Conservation (phyloP, 495 filamentous ascomycete species). For the Podospora australis region DNA sequence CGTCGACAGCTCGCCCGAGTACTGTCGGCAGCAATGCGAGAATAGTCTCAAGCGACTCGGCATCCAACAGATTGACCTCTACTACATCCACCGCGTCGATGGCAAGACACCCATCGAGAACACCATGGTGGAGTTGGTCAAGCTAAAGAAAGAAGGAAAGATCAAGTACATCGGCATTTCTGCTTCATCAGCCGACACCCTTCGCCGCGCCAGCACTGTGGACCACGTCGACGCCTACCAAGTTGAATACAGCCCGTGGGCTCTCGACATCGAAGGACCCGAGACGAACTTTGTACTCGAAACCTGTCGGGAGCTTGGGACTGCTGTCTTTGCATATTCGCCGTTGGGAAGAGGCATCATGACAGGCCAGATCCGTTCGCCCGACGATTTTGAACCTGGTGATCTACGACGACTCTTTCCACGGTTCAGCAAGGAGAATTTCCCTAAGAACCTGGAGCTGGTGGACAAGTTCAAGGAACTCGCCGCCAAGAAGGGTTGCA, state of each 20-base stretch:
- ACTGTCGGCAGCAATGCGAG: conserved; percentile 44
- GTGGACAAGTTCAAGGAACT: conserved; percentile 42
- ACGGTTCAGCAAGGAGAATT: conserved; percentile 46
- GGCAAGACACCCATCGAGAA: conserved; percentile 56
- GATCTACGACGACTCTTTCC: conserved; percentile 37
- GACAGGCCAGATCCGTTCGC: conserved; percentile 30
- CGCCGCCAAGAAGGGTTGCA: conserved; percentile 42
- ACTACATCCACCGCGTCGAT: conserved; percentile 53
- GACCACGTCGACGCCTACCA: conserved; percentile 38
- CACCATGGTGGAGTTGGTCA: conserved; percentile 47
- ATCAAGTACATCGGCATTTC: conserved; percentile 49
- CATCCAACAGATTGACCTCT: conserved; percentile 51
- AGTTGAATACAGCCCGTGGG: conserved; percentile 41
- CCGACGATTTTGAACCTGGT: conserved; percentile 31
- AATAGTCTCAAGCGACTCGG: conserved; percentile 47
- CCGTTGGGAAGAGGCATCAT: conserved; percentile 45
- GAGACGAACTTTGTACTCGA: conserved; percentile 28
- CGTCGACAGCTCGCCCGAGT: conserved; percentile 47
- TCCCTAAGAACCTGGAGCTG: conserved; percentile 46
- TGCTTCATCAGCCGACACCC: conserved; percentile 27
- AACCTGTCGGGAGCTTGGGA: conserved; percentile 43
- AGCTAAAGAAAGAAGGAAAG: conserved; percentile 43
- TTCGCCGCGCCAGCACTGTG: conserved; percentile 34
- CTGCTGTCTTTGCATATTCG: conserved; percentile 41
- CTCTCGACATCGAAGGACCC: conserved; percentile 37